Base-by-base conservation (phyloP, 805 yeast genomes). In the Metschnikowia arizonensis region DNA sequence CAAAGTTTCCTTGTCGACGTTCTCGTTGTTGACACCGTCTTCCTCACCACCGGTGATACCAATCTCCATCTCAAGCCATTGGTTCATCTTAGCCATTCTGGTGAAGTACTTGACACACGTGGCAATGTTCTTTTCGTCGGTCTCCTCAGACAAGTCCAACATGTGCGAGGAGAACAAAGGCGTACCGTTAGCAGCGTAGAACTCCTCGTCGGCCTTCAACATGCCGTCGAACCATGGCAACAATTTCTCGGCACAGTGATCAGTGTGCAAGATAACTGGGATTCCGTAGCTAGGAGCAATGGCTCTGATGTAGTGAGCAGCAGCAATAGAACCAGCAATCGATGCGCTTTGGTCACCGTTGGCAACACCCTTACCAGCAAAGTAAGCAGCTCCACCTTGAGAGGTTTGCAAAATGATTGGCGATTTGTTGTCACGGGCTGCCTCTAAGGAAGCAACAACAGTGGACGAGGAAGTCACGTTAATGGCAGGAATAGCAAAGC, bases 31-130 rank as follows among this genome's bases (percentile, higher is more conserved):
- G 65, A 93, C 99, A 83, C 99, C 99, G 69, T 93, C 99, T 78
- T 93, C 99, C 80, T 93, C 99, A 84, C 99, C 99, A 77, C 99
- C 99, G 70, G 99, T 93, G 83, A 93, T 93, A 83, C 99, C 99
- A 69, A 93, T 93, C 81, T 93, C 99, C 99, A 93, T 93, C 82
- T 93, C 99, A 69, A 93, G 82, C 93, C 93, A 93, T 79, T 91
- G 98, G 76, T 81, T 78, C 82, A 91, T 78, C 77, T 86, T 88
- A 70, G 95, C 75, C 83, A 88, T 88, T 76, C 96, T 88, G 72
- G 78, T 78, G 77, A 93, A 91, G 83, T 93, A 93, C 76, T 88
- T 84, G 73, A 74, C 95, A 81, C 97, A 90, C 56, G 87, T 85
- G 54, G 81, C 83, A 62, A 93, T 91, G 86, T 93, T 93, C 77